These are phyloP conservation scores for Astrocystis sublimbata DNA, from an alignment of 495 filamentous ascomycete genomes.

Conservation along the genomic window DNA sequence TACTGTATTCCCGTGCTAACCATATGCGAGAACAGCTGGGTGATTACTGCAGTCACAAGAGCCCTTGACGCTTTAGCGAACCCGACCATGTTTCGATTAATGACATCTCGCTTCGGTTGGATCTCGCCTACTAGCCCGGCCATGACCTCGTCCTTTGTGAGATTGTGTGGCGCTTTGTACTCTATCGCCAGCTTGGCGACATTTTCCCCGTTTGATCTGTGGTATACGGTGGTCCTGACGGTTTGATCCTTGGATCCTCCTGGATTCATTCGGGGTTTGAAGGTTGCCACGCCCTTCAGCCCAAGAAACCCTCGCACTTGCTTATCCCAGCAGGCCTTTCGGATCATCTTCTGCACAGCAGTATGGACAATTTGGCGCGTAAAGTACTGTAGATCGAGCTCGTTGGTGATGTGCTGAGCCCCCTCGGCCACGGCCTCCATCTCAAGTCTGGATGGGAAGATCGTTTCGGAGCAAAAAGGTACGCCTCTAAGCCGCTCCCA, in stretches of 20 bases:
- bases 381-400: constrained; percentile 33
- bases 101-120: constrained; percentile 31
- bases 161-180: constrained; percentile 49
- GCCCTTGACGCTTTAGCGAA: constrained; percentile 28
- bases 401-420: constrained; percentile 32
- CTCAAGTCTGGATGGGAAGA: constrained; percentile 35
- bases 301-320: constrained; percentile 28
- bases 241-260: constrained; percentile 14
- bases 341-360: constrained; percentile 32
- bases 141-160: constrained; percentile 32
- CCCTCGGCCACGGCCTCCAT: constrained; percentile 30
- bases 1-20: constrained; percentile 43
- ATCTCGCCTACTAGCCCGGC: constrained; percentile 33
- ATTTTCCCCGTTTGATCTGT: constrained; percentile 29
- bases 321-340: constrained; percentile 26
- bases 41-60: constrained; percentile 42
- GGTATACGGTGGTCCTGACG: constrained; percentile 42
- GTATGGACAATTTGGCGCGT: constrained; percentile 32
- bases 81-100: constrained; percentile 29
- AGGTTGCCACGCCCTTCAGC: constrained; percentile 33
- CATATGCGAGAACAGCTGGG: constrained; percentile 54
- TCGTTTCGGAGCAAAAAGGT: constrained; percentile 25
- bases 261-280: constrained; percentile 41
- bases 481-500: constrained; percentile 28
- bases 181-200: constrained; percentile 38